Evolutionary conservation across 2,329 filamentous ascomycete genomes (phyloP).

Genomic region (Trichophaea hybrida): DNA sequence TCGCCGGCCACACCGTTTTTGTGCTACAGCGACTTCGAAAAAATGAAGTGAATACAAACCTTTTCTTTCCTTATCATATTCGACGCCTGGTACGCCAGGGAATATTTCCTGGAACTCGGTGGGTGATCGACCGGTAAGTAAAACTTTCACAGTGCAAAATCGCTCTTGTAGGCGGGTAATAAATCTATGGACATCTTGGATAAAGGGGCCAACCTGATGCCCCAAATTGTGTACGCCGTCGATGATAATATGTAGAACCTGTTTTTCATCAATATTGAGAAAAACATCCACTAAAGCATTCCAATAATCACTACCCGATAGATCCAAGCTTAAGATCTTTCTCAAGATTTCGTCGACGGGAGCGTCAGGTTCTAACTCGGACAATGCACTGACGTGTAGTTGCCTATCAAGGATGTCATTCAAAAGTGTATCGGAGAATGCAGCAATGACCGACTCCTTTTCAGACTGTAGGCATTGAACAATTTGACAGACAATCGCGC

Average conservation of each 20-base stretch:
- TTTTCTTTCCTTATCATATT: slow-evolving; percentile 3
- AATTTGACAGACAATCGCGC: no score
- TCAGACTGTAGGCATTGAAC: no score
- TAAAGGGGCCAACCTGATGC: background rate
- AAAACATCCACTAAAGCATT: no score
- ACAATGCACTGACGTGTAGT: no score
- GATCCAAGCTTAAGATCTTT: background rate
- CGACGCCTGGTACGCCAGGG: background rate
- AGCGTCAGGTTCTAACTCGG: background rate
- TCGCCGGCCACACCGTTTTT: background rate
- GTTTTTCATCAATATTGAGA: background rate
- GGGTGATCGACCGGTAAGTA: background rate
- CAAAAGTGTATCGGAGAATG: no score
- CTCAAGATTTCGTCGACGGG: background rate
- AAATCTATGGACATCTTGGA: background rate
- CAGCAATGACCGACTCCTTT: no score
- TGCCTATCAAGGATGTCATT: no score
- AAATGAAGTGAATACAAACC: background rate
- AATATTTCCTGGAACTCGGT: background rate
- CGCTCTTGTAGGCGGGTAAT: background rate
- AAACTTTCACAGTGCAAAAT: background rate
- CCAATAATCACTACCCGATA: background rate
- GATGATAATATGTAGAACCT: background rate
- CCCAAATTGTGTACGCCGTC: background rate
- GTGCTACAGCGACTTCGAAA: no score